Evolutionary conservation across 495 filamentous ascomycete genomes (phyloP).

Genomic region (Xylaria longipes): DNA sequence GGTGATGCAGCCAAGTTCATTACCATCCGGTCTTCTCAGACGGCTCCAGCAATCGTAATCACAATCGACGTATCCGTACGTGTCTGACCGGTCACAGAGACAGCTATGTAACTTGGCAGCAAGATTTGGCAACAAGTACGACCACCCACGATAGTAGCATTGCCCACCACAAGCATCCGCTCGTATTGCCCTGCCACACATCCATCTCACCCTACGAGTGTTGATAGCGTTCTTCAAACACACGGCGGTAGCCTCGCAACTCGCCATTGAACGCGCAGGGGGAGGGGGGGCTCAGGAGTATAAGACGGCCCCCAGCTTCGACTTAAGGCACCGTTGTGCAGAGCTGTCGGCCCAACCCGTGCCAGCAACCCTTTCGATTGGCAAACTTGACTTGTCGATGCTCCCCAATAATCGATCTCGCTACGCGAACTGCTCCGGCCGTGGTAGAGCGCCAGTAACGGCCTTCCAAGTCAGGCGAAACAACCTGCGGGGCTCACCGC

Average conservation of each 20-base stretch:
- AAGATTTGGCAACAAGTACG: conserved; percentile 13
- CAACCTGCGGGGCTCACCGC: not conserved
- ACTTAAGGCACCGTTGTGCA: conserved; percentile 16
- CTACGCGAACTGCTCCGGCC: conserved; percentile 14
- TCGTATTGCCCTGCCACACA: not conserved
- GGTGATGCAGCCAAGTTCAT: conserved; percentile 17
- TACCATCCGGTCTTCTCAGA: conserved; percentile 18
- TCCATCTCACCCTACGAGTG: conserved; percentile 12
- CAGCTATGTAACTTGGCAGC: conserved; percentile 11
- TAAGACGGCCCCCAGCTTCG: conserved; percentile 13
- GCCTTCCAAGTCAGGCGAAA: conserved; percentile 8
- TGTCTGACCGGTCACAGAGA: conserved; percentile 28
- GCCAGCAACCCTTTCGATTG: conserved; percentile 4
- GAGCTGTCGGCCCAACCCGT: conserved; percentile 19
- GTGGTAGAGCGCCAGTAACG: conserved; percentile 10
- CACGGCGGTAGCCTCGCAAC: not conserved
- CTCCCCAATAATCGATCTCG: not conserved
- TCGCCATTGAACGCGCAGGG: not conserved
- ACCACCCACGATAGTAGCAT: conserved; percentile 15
- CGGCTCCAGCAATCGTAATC: conserved; percentile 8
- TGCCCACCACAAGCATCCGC: conserved; percentile 11
- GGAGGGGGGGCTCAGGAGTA: not conserved
- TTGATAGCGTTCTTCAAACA: conserved; percentile 2
- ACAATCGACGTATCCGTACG: conserved; percentile 2
- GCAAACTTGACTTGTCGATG: not conserved